A percentile compares a stretch with the other conserved stretches of the same genome.
These are phyloP conservation scores for Leccinum obscurum DNA, from an alignment of 768 basidiomycete species.

Conservation along the genomic window DNA sequence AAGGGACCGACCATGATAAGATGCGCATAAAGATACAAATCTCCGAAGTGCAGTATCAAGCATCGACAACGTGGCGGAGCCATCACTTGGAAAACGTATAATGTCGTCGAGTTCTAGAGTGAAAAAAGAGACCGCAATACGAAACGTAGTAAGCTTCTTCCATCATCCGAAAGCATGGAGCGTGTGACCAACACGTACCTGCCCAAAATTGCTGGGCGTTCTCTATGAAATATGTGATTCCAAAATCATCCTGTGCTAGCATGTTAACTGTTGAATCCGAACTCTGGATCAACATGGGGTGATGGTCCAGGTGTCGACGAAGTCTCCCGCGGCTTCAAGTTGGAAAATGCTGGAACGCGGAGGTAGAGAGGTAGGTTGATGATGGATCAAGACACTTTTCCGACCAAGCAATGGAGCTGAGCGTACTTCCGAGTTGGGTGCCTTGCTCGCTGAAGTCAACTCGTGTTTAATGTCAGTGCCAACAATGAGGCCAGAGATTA, in stretches of 20 bases:
- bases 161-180: constrained; percentile 4
- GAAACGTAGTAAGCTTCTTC: constrained; percentile 6
- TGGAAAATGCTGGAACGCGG: neutral
- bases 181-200: constrained; percentile 48
- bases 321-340: neutral
- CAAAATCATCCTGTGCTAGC: constrained; percentile 60
- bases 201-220: constrained; percentile 90
- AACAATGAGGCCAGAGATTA: neutral
- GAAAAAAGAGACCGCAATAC: constrained; percentile 1
- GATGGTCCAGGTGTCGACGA: constrained; percentile 8
- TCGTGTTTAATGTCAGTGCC: constrained; percentile 11
- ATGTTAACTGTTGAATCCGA: constrained; percentile 20
- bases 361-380: neutral
- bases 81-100: constrained; percentile 60
- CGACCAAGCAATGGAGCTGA: neutral
- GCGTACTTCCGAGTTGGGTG: neutral
- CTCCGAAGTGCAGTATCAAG: constrained; percentile 79
- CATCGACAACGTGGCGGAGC: constrained; percentile 59
- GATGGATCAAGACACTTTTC: neutral
- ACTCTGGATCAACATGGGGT: constrained; percentile 18
- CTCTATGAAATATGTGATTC: constrained; percentile 79
- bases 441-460: constrained; percentile 1
- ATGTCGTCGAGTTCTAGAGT: constrained; percentile 83
- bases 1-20: constrained; percentile 74
- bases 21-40: constrained; percentile 75